phyloP scores from a whole-genome alignment of 2,329 filamentous ascomycete genomes.

The Hypoxylon rubiginosum region DNA sequence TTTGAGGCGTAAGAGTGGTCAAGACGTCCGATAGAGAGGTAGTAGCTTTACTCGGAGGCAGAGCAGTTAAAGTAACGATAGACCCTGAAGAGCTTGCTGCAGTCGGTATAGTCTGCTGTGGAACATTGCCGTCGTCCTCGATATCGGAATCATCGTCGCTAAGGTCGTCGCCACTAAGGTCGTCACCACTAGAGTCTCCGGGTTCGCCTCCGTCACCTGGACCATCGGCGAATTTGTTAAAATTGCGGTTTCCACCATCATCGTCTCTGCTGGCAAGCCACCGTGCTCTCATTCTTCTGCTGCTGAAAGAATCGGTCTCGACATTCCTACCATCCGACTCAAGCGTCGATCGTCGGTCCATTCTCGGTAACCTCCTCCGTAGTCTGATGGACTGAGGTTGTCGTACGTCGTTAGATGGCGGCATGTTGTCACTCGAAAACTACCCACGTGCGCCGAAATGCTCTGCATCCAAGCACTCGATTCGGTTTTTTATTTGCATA shows the following conservation, averaged over 20 bases:
- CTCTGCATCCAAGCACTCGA: conserved; percentile 45
- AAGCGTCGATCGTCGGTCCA: conserved; percentile 31
- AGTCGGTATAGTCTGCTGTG: background rate
- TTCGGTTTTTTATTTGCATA: conserved; percentile 39
- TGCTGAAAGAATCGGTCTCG: background rate
- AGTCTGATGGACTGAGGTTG: conserved; percentile 32
- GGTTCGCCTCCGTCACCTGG: background rate
- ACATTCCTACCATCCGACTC: conserved; percentile 23
- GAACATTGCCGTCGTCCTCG: conserved; percentile 12
- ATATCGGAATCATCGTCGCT: conserved; percentile 5
- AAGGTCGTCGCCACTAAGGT: conserved; percentile 8
- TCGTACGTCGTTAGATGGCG: conserved; percentile 40
- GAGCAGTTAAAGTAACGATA: conserved; percentile 32
- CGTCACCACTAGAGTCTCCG: background rate
- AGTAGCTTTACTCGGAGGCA: conserved; percentile 26
- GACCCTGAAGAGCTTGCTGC: conserved; percentile 17
- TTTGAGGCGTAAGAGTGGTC: conserved; percentile 7
- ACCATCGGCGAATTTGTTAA: conserved; percentile 1
- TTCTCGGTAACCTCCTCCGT: conserved; percentile 35
- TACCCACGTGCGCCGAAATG: conserved; percentile 41
- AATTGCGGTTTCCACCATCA: background rate
- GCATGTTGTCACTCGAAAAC: conserved; percentile 43
- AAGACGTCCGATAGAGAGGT: conserved; percentile 2
- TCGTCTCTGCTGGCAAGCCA: conserved; percentile 8
- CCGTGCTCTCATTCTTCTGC: conserved; percentile 12